phyloP scores from a whole-genome alignment of 208 protist genomes.

The Trypanosoma grayi region DNA sequence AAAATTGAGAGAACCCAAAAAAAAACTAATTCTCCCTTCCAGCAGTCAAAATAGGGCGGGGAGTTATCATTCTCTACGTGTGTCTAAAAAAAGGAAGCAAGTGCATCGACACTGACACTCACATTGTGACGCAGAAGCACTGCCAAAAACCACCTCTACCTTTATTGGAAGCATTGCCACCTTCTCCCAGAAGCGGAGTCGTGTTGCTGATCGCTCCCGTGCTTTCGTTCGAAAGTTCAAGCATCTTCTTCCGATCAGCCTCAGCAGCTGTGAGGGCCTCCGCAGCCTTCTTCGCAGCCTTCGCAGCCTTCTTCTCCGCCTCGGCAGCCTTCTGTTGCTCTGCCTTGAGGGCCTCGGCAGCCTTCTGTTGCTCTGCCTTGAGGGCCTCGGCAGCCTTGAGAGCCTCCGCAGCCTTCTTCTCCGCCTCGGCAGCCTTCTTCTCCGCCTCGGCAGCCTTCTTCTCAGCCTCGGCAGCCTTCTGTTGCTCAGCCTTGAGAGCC shows the following conservation, averaged over 20 bases:
- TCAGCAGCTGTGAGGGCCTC: slow-evolving; percentile 13
- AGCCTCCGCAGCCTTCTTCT: neutral
- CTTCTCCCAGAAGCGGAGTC: neutral
- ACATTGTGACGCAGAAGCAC: too few relatives aligned
- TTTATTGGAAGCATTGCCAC: neutral
- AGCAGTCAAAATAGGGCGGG: neutral
- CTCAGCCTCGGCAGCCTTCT: slow-evolving; percentile 4
- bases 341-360: neutral
- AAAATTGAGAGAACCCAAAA: slow-evolving; percentile 1
- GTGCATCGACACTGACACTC: neutral
- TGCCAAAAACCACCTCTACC: too few relatives aligned
- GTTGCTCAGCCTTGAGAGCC: neutral
- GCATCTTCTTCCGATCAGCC: slow-evolving; percentile 1
- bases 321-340: slow-evolving; percentile 4
- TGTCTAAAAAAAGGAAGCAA: neutral
- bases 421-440: slow-evolving; percentile 8
- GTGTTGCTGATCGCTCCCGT: neutral
- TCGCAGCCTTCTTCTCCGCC: neutral
- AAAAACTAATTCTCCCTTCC: slow-evolving; percentile 7
- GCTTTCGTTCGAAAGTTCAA: slow-evolving; percentile 1
- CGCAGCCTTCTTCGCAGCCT: slow-evolving; percentile 11
- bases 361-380: slow-evolving; percentile 1
- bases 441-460: neutral
- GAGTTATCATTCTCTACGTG: too few relatives aligned
- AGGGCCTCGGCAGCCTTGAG: neutral